Evolutionary conservation across 768 basidiomycete species (phyloP), one percentile per base, ranked within the genome.

Genomic region (Termitomyces sp.): DNA sequence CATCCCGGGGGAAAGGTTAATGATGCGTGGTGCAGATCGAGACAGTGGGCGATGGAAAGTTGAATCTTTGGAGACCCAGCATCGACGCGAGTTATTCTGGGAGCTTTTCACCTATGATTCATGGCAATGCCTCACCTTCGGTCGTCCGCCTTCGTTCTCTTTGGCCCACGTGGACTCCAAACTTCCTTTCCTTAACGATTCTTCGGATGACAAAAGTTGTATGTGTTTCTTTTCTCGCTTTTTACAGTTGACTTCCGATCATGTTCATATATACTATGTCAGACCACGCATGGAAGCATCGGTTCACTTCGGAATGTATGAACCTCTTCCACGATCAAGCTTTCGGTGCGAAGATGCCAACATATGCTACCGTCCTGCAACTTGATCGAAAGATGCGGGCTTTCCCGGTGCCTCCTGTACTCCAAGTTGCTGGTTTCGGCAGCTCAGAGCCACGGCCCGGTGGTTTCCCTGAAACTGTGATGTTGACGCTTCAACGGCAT

Each of bases 221-320:
- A 66, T 63, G 82, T 78, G 51, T 54, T 36, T 31, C 27, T 45
- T 34, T 34, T 44, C 34, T 31, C 6, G 49, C 36, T 36, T 52
- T 52, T 33, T 20, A 20, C 16, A 20, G 34, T 33, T n/a, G 4
- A 37, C 31, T 20, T 24, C 8, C 18, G 33, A 50, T 49, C n/a
- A 18, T 7, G 30, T 16, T 64, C 34, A 59, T 54, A 41, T 39
- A 18, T 58, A 18, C 55, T 53, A 20, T 51, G 30, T 24, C 58
- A 88, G 87, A 80, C 69, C 79, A 86, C 60, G 76, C 81, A 22
- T 88, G 87, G 87, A 88, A 88, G 70, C 85, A 88, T 63, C 79
- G 83, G 31, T 88, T 87, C 60, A 74, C 79, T 20, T 82, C 84
- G 1, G 85, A 87, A 66, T 88, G 86, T 65, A 85, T 88, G 83